phyloP scores from a whole-genome alignment of 2,329 filamentous ascomycete species.

The Elsinoe arachidis region DNA sequence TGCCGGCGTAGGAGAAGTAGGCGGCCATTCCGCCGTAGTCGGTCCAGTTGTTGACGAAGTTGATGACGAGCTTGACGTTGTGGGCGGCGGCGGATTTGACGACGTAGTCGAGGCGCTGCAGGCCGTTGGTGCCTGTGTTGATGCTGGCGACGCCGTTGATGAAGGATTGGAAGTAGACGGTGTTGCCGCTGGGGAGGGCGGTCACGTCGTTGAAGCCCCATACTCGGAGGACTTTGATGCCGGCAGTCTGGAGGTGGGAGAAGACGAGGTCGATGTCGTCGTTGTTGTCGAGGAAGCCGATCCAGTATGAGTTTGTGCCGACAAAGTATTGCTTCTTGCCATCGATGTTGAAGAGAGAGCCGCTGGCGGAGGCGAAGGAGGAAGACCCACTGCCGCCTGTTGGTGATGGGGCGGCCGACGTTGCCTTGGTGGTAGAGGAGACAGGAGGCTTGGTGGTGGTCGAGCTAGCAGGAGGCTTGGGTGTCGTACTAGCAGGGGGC shows the following conservation, averaged over 20 bases:
- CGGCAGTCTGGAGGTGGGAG: conserved; percentile 31
- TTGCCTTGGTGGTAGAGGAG: conserved; percentile 1
- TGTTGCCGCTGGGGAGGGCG: conserved; percentile 30
- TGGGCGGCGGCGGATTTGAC: conserved; percentile 51
- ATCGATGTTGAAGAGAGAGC: conserved; percentile 34
- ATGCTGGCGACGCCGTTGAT: conserved; percentile 46
- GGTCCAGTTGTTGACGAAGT: conserved; percentile 61
- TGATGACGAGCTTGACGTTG: conserved; percentile 55
- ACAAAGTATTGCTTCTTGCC: conserved; percentile 42
- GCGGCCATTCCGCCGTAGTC: conserved; percentile 58
- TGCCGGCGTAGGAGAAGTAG: conserved; percentile 49
- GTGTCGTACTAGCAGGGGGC: conserved; percentile 3
- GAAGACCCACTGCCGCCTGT: conserved; percentile 8
- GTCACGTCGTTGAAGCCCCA: conserved; percentile 58
- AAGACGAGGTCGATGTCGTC: conserved; percentile 45
- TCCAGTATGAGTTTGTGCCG: conserved; percentile 50
- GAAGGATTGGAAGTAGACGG: conserved; percentile 39
- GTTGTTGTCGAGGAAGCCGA: conserved; percentile 44
- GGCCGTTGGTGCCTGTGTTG: conserved; percentile 54
- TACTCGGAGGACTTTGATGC: conserved; percentile 46
- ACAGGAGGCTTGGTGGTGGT: conserved; percentile 5
- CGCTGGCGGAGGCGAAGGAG: conserved; percentile 15
- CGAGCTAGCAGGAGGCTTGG: not conserved
- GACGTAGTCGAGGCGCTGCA: conserved; percentile 57
- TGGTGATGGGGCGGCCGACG: not conserved